Percentiles rank a stretch among this genome's conserved stretches.
phyloP scores from a whole-genome alignment of 2,329 filamentous ascomycete species.

The Monilinia laxa region DNA sequence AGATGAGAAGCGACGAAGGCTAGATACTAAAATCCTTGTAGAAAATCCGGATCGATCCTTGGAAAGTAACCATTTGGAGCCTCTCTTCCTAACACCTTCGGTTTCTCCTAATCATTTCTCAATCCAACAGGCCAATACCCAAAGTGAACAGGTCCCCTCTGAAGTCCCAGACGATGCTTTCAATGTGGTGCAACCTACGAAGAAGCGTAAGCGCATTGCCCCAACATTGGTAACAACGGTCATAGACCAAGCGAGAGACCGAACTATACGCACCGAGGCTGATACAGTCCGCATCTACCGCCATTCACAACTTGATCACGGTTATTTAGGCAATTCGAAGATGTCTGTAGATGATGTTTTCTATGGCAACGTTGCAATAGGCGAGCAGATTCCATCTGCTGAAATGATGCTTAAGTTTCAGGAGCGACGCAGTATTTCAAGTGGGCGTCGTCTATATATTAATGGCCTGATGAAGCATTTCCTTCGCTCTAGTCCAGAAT shows the following conservation, averaged over 20 bases:
- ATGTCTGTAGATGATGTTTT: constrained; percentile 46
- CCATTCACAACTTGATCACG: constrained; percentile 24
- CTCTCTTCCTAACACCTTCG: background rate
- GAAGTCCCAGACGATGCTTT: too few relatives aligned
- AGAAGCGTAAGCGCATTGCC: constrained; percentile 41
- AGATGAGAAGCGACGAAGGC: constrained; percentile 12
- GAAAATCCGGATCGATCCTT: background rate
- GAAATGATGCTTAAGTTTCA: constrained; percentile 37
- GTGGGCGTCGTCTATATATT: constrained; percentile 48
- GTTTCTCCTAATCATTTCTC: background rate
- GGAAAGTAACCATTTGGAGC: background rate
- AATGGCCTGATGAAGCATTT: constrained; percentile 45
- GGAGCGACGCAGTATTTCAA: constrained; percentile 40
- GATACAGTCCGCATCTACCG: constrained; percentile 25
- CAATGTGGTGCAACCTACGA: constrained; percentile 22
- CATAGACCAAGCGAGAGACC: constrained; percentile 31
- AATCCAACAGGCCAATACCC: background rate
- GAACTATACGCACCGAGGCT: constrained; percentile 33
- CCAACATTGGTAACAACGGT: constrained; percentile 36
- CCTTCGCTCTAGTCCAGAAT: constrained; percentile 37
- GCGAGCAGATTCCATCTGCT: constrained; percentile 36
- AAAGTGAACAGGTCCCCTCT: background rate
- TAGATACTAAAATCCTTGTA: background rate
- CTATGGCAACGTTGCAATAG: constrained; percentile 39
- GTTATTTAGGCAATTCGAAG: constrained; percentile 44